These are phyloP conservation scores for Boletus sp. DNA, from an alignment of 768 basidiomycete species.

Conservation along the genomic window DNA sequence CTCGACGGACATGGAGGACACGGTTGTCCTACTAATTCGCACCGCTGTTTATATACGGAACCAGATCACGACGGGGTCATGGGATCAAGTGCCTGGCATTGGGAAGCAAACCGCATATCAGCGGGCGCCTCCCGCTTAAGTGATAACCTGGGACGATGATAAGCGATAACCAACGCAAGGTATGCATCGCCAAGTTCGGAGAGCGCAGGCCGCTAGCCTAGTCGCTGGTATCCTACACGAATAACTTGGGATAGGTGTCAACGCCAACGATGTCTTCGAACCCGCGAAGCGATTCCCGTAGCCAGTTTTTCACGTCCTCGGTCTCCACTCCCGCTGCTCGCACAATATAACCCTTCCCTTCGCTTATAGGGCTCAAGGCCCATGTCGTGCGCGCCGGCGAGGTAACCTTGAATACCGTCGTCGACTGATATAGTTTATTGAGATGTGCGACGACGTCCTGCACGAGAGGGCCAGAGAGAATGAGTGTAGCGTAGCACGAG, in stretches of 20 bases:
- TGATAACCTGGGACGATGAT: neutral
- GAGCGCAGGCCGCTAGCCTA: neutral
- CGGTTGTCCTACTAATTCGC: neutral
- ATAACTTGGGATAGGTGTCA: slow-evolving; percentile 65
- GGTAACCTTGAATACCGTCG: slow-evolving; percentile 58
- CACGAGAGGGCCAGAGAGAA: slow-evolving; percentile 72
- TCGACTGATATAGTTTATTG: slow-evolving; percentile 45
- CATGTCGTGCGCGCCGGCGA: slow-evolving; percentile 69
- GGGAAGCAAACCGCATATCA: too few species aligned
- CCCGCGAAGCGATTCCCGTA: slow-evolving; percentile 51
- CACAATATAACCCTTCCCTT: slow-evolving; percentile 54
- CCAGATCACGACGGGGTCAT: neutral
- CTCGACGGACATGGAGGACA: slow-evolving; percentile 2
- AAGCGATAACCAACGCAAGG: neutral
- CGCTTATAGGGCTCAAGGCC: slow-evolving; percentile 67
- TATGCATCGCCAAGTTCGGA: neutral
- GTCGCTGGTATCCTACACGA: slow-evolving; percentile 37
- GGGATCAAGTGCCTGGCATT: neutral
- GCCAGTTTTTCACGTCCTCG: slow-evolving; percentile 71
- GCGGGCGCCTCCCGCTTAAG: too few species aligned
- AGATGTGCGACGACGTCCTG: slow-evolving; percentile 49
- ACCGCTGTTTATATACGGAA: neutral
- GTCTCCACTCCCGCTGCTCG: slow-evolving; percentile 76
- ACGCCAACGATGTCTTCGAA: slow-evolving; percentile 55
- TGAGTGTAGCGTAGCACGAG: slow-evolving; percentile 84